phyloP scores from a whole-genome alignment of 495 filamentous ascomycete genomes.

The Trichoderma orchidacearum region DNA sequence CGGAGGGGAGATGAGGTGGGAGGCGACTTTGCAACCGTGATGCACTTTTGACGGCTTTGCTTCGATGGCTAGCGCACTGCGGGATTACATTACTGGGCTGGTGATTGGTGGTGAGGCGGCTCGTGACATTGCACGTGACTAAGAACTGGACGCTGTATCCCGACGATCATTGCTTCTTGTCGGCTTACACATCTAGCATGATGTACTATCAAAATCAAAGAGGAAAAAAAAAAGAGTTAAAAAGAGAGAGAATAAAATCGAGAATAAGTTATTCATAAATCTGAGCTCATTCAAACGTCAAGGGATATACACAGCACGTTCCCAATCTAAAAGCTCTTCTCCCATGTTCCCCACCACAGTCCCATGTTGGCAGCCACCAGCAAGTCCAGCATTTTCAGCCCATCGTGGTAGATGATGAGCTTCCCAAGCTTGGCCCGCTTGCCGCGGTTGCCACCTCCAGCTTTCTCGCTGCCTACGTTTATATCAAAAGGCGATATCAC shows the following conservation, averaged over 20 bases:
- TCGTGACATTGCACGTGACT: conserved; percentile 8
- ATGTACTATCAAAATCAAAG: background rate
- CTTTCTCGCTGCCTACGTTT: conserved; percentile 58
- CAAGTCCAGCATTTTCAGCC: conserved; percentile 89
- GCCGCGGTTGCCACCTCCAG: conserved; percentile 70
- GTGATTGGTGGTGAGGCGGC: conserved; percentile 13
- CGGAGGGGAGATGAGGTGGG: background rate
- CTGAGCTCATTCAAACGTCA: background rate
- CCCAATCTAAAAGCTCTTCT: conserved; percentile 29
- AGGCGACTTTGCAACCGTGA: conserved; percentile 3
- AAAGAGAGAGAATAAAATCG: background rate
- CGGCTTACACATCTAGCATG: background rate
- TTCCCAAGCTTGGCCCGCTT: conserved; percentile 89
- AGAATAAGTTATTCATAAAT: background rate
- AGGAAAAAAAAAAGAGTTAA: background rate
- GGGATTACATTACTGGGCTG: conserved; percentile 18
- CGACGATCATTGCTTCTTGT: background rate
- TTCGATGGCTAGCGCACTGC: background rate
- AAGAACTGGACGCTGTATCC: background rate
- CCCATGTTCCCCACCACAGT: conserved; percentile 88
- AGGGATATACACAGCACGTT: background rate
- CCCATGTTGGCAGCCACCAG: conserved; percentile 83
- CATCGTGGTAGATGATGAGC: conserved; percentile 79
- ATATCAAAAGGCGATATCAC: conserved; percentile 41
- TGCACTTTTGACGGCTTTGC: conserved; percentile 1